Conservation (phyloP, 129 eudicot species). For the Chrysanthemum makinoi region DNA sequence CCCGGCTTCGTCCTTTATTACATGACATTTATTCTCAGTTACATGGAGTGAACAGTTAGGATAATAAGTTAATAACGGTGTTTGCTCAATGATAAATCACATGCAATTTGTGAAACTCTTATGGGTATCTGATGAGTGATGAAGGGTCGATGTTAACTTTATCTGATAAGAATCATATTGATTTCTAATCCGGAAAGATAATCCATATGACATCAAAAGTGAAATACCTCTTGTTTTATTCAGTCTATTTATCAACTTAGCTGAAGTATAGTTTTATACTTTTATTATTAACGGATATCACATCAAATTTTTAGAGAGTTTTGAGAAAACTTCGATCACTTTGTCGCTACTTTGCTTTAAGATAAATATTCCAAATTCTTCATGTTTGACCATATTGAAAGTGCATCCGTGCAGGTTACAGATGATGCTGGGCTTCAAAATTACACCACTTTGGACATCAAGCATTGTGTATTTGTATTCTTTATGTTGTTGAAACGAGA, state of each 20-base stretch:
- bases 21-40: too few relatives aligned
- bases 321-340: not conserved
- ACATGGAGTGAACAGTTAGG: too few relatives aligned
- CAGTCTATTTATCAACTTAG: not conserved
- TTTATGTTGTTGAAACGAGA: conserved; percentile 16
- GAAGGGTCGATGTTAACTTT: not conserved
- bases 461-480: not conserved
- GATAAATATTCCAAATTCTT: not conserved
- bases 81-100: not conserved
- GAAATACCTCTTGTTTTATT: not conserved
- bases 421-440: not conserved
- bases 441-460: not conserved
- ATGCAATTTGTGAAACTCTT: not conserved
- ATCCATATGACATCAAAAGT: conserved; percentile 2
- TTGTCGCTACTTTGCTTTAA: not conserved
- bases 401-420: not conserved
- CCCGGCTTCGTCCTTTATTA: too few relatives aligned
- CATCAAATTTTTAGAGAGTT: not conserved
- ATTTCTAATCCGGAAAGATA: not conserved
- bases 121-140: not conserved
- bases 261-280: not conserved
- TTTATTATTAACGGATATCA: not conserved
- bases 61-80: too few relatives aligned
- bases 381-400: conserved; percentile 2
- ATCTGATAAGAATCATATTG: not conserved